Evolutionary conservation across 139 green algal species (phyloP), one percentile per base, ranked within the genome.

Genomic region (Limnomonas spitsbergensis): DNA sequence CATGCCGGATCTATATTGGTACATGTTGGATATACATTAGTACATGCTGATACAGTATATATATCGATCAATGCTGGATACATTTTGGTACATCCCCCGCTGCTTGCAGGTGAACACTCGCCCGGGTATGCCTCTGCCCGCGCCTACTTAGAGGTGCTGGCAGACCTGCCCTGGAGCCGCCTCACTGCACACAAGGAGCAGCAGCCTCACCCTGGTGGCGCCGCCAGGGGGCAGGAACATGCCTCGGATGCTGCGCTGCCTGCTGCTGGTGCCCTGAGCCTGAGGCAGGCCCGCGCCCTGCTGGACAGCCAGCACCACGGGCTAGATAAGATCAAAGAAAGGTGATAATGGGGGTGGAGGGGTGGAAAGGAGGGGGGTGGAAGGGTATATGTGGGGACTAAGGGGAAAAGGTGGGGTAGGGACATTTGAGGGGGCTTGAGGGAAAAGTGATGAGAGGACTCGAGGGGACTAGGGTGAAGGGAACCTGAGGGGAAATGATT

Each of bases 261-360:
- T 67, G 35, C 42, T n/a, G n/a, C n/a, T n/a, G n/a, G n/a, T n/a
- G n/a, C n/a, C 68, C 68, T 84, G 61, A 84, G 56, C 52, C 47
- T 93, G 69, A 32, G 54, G 1, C 80, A 70, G 27, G 87, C 90
- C n/a, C 81, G 80, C 2, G n/a, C n/a, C 3, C 29, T 85, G 77
- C 90, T 99, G 32, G 95, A 98, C 71, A 85, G 87, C 67, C 93
- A 97, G 53, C 95, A 99, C 84, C 96, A 94, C 71, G 94, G 94
- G 3, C 75, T 98, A 69, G 78, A 90, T 2, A 92, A 97, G 71
- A 94, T 98, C 6, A 98, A 98, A 86, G 89, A 96, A 69, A 85
- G 93, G 74, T 94, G 95, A 61, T 61, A 20, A 61, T 34, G 86
- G 94, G 14, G 47, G 14, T 61, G 47, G 47, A 61, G 20, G 20